Conservation (phyloP, 2,329 filamentous ascomycete genomes). For the Remersonia thermophila region DNA sequence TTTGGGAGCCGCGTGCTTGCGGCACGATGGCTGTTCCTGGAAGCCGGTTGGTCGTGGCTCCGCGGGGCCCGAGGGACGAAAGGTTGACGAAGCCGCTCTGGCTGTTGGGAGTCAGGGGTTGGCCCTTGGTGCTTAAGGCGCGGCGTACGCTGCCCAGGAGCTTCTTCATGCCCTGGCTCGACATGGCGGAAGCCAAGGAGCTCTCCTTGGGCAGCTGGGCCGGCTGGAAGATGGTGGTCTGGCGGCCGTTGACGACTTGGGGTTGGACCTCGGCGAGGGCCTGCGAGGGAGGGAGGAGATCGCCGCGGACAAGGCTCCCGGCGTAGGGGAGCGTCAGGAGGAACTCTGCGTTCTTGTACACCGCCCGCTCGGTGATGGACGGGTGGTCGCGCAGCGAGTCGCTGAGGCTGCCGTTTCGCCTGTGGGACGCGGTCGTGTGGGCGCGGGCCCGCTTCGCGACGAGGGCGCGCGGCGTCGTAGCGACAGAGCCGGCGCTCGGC, state of each 20-base stretch:
- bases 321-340: constrained; percentile 55
- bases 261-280: constrained; percentile 61
- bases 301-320: constrained; percentile 78
- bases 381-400: constrained; percentile 65
- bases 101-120: constrained; percentile 29
- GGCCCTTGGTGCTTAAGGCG: constrained; percentile 54
- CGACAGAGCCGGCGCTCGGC: constrained; percentile 35
- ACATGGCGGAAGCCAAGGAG: constrained; percentile 43
- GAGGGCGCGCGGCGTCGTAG: constrained; percentile 45
- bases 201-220: constrained; percentile 30
- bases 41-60: constrained; percentile 44
- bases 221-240: constrained; percentile 40
- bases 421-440: constrained; percentile 40
- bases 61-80: constrained; percentile 36
- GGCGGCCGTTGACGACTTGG: constrained; percentile 36
- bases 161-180: constrained; percentile 67
- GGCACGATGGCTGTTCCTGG: constrained; percentile 50
- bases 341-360: constrained; percentile 43
- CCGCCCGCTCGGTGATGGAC: constrained; percentile 32
- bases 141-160: constrained; percentile 77
- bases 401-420: constrained; percentile 75
- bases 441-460: constrained; percentile 48
- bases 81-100: constrained; percentile 38
- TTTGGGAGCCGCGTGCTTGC: constrained; percentile 34
- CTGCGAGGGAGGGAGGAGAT: constrained; percentile 69